Evolutionary conservation across 1,284 basidiomycete species (phyloP), one percentile per base, ranked within the genome.

Genomic region (Pseudozyma pruni): DNA sequence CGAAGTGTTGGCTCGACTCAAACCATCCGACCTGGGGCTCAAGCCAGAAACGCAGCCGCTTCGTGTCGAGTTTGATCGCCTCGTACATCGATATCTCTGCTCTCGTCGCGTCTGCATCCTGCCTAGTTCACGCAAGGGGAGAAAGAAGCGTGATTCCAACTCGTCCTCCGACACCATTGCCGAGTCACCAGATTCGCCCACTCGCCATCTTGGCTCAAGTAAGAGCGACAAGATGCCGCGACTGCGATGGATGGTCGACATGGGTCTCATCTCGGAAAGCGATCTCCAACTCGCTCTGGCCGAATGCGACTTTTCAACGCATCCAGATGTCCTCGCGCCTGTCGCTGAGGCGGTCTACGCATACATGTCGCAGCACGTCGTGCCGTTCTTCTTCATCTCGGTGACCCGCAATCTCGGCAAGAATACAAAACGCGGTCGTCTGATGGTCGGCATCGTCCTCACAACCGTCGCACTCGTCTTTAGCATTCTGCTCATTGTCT

Each of bases 241-340:
- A 10, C 59, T 77, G 11, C 49, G 48, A 23, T 77, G 75, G 75
- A 72, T 75, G 69, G 42, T 74, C 52, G 70, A 73, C 33, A 47
- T 75, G 11, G 75, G 75, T 4, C 60, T 77, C 16, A 34, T 77
- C 23, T 68, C 66, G 1, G 72, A 75, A 23, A 44, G 40, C 22
- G 43, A 54, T 14, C 16, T 77, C 17, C 42, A 61, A 16, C 54
- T 64, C 2, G 50, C 59, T 8, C 31, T 75, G 29, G 53, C 55
- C 17, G 57, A 66, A 46, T 64, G 66, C 32, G 50, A 58, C 34
- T 52, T 59, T 33, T 66, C 72, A 1, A 73, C 70, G 4, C 70
- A 77, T 20, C 75, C 75, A 3, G 63, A 71, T n/a, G 62, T 66
- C 4, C 57, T 77, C 11, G 59, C 58, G 2, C 66, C 70, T 13